Percentiles rank a stretch among this genome's conserved stretches.
Conservation (phyloP, 148 eudicot species). For the Heliosperma pusillum region DNA sequence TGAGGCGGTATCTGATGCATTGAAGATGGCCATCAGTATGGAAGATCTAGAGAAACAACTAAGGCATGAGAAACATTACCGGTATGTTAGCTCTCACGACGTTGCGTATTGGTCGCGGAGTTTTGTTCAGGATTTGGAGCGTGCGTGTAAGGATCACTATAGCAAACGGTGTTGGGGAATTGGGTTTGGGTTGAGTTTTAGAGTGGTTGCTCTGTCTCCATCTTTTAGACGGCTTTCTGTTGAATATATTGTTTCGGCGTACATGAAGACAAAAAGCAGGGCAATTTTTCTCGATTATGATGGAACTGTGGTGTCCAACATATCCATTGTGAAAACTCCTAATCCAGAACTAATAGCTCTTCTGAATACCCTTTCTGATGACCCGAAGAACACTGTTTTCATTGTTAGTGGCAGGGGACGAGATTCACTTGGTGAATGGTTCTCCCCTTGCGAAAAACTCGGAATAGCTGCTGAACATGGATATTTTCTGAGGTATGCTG, state of each 20-base stretch:
- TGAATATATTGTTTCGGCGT: conserved; percentile 46
- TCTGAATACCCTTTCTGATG: conserved; percentile 45
- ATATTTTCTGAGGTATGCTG: conserved; percentile 55
- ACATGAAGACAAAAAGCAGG: conserved; percentile 46
- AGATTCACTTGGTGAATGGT: conserved; percentile 47
- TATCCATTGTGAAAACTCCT: conserved; percentile 43
- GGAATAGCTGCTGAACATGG: conserved; percentile 91
- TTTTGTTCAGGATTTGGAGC: conserved; percentile 59
- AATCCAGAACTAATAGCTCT: conserved; percentile 41
- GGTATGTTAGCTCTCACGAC: conserved; percentile 71
- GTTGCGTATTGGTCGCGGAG: conserved; percentile 72
- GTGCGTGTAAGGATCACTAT: conserved; percentile 62
- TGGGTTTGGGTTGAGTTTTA: conserved; percentile 56
- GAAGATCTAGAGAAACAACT: conserved; percentile 40
- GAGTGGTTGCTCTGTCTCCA: conserved; percentile 60
- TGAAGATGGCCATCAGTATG: conserved; percentile 45
- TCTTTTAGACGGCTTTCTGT: conserved; percentile 52
- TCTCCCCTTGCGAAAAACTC: conserved; percentile 48
- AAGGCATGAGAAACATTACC: conserved; percentile 66
- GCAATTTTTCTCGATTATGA: conserved; percentile 77
- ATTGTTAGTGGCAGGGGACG: conserved; percentile 76
- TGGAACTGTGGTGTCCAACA: conserved; percentile 59
- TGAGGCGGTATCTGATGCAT: conserved; percentile 60
- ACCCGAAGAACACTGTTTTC: conserved; percentile 55
- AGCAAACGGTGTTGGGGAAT: conserved; percentile 70